Evolutionary conservation across 73 alveolate genomes (phyloP).

Genomic region (Symbiodinium natans): DNA sequence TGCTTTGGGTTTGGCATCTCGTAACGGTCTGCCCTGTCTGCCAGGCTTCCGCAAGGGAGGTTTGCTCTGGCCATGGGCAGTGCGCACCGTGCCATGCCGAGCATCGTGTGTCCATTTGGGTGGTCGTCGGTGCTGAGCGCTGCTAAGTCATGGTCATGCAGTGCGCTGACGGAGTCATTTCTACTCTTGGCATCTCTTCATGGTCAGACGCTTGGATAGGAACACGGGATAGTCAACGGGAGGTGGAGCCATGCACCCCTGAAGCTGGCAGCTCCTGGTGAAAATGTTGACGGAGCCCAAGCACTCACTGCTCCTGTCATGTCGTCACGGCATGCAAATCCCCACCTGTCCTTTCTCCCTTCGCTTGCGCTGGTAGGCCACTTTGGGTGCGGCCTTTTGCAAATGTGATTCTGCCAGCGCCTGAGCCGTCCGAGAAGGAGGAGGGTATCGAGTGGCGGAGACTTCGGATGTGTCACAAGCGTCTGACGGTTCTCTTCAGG

Average conservation of each 20-base stretch:
- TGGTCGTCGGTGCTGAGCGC: neutral
- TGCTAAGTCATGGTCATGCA: neutral
- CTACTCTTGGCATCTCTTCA: no score
- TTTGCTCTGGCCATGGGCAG: conserved; percentile 86
- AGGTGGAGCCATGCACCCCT: conserved; percentile 73
- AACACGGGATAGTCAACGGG: neutral
- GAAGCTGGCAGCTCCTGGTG: conserved; percentile 78
- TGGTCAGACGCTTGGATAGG: no score
- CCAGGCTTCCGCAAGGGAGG: conserved; percentile 81
- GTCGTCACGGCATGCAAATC: neutral
- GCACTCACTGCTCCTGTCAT: neutral
- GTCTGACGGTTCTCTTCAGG: conserved; percentile 7
- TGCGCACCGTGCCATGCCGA: conserved; percentile 44
- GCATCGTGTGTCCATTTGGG: neutral
- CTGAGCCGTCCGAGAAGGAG: neutral
- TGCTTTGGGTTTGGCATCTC: no score
- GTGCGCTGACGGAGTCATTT: neutral
- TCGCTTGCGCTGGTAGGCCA: conserved; percentile 33
- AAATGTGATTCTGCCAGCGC: conserved; percentile 41
- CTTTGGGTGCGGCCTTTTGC: conserved; percentile 77
- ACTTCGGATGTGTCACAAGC: no score
- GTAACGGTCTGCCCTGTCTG: no score
- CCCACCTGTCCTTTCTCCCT: neutral
- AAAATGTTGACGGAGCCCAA: conserved; percentile 5
- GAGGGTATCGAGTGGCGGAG: no score